These are phyloP conservation scores for Metarhizium sp. DNA, from an alignment of 2,329 filamentous ascomycete genomes.

Conservation along the genomic window DNA sequence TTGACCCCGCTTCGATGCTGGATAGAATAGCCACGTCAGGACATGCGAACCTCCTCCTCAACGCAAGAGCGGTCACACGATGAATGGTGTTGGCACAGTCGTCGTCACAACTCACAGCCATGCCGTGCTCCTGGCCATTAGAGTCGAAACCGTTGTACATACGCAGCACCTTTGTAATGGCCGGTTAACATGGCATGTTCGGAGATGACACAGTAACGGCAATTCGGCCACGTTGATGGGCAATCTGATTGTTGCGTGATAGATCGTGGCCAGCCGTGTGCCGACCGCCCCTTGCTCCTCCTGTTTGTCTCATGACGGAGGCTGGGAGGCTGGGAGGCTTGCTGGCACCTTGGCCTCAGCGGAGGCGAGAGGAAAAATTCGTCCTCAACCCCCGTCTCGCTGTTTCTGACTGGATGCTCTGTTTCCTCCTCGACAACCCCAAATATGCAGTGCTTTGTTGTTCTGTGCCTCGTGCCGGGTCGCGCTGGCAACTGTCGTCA, in stretches of 20 bases:
- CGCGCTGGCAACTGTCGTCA: slow-evolving; percentile 12
- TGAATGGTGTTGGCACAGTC: background rate
- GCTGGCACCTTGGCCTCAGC: background rate
- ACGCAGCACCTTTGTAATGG: background rate
- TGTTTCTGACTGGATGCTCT: background rate
- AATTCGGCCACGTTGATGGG: background rate
- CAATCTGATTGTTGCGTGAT: background rate
- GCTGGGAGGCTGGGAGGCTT: background rate
- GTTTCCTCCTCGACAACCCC: background rate
- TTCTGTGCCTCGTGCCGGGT: slow-evolving; percentile 27
- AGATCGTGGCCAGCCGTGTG: background rate
- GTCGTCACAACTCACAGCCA: background rate
- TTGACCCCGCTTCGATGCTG: background rate
- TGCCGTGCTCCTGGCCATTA: background rate
- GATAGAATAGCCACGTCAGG: background rate
- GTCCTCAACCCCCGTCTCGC: background rate
- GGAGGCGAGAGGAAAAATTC: background rate
- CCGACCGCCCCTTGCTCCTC: background rate
- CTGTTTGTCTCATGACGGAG: background rate
- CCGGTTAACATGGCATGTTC: background rate
- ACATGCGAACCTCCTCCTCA: background rate
- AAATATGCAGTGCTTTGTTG: slow-evolving; percentile 33
- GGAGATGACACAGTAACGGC: background rate
- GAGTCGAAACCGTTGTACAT: background rate
- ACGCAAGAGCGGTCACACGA: background rate